phyloP scores from a whole-genome alignment of 2,329 filamentous ascomycete species.

The Venturiaceae sp. region DNA sequence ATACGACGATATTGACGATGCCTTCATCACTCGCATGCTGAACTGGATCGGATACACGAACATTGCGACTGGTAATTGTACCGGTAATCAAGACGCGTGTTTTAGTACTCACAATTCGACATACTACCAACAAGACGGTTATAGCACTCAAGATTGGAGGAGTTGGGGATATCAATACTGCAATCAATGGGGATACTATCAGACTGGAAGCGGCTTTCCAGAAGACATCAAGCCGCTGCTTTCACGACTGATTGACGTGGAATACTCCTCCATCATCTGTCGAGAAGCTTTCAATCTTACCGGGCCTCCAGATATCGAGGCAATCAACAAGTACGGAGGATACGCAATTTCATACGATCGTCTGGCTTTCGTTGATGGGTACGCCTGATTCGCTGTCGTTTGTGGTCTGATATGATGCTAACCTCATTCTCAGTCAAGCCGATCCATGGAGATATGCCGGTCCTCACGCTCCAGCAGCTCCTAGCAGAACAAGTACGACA shows the following conservation, averaged over 20 bases:
- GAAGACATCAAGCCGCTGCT: slow-evolving; percentile 55
- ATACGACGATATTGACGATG: slow-evolving; percentile 21
- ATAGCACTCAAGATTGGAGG: slow-evolving; percentile 33
- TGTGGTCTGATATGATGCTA: not conserved
- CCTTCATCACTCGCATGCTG: slow-evolving; percentile 40
- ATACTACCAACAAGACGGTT: slow-evolving; percentile 34
- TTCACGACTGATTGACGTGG: slow-evolving; percentile 58
- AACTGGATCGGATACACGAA: slow-evolving; percentile 50
- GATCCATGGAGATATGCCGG: slow-evolving; percentile 75
- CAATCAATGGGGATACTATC: slow-evolving; percentile 65
- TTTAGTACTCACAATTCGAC: slow-evolving; percentile 39
- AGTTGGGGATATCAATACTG: slow-evolving; percentile 51
- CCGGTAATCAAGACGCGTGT: slow-evolving; percentile 40
- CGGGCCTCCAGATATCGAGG: slow-evolving; percentile 48
- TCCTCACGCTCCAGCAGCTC: slow-evolving; percentile 55
- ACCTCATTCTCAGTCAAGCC: slow-evolving; percentile 44
- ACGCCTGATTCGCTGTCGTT: not conserved
- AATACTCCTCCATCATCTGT: slow-evolving; percentile 55
- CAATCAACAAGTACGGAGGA: slow-evolving; percentile 69
- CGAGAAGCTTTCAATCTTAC: slow-evolving; percentile 60
- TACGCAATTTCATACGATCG: slow-evolving; percentile 64
- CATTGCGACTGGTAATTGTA: slow-evolving; percentile 29
- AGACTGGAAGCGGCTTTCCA: slow-evolving; percentile 63
- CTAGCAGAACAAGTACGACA: slow-evolving; percentile 47
- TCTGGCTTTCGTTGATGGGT: slow-evolving; percentile 59